Percentiles rank a stretch among this genome's conserved stretches.
Evolutionary conservation across 164 flowering plant genomes (phyloP).

Genomic region (Vitis rupestris): DNA sequence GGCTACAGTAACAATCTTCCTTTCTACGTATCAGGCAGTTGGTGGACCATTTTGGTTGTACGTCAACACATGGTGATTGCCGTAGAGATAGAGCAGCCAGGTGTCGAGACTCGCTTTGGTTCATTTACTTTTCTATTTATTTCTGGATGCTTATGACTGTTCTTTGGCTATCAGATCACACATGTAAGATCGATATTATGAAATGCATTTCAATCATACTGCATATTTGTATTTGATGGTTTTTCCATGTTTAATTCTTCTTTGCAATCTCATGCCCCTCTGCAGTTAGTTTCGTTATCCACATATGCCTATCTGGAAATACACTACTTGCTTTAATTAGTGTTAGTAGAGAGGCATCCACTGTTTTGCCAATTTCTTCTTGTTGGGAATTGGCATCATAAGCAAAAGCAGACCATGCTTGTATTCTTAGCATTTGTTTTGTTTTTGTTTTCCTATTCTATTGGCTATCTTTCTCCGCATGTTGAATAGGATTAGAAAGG

Average conservation of each 20-base stretch:
- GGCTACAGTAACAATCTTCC: constrained; percentile 13
- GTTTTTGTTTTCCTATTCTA: too few relatives aligned
- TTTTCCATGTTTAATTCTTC: not conserved
- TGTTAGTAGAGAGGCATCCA: too few relatives aligned
- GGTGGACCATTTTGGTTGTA: constrained; percentile 17
- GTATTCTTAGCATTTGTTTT: too few relatives aligned
- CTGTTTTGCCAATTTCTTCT: too few relatives aligned
- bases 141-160: not conserved
- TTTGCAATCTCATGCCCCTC: not conserved
- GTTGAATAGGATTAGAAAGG: too few relatives aligned
- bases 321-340: too few relatives aligned
- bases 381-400: too few relatives aligned
- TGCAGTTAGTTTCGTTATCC: not conserved
- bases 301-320: too few relatives aligned
- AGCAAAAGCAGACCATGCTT: too few relatives aligned
- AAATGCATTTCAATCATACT: constrained; percentile 1
- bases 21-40: constrained; percentile 6
- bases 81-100: constrained; percentile 16
- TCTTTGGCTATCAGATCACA: constrained; percentile 1
- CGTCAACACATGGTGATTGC: constrained; percentile 22
- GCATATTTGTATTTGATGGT: not conserved
- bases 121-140: constrained; percentile 9
- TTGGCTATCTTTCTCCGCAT: too few relatives aligned
- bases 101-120: constrained; percentile 17
- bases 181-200: not conserved